Evolutionary conservation across 2,329 filamentous ascomycete species (phyloP).

Genomic region (Fusarium cyanostomum): DNA sequence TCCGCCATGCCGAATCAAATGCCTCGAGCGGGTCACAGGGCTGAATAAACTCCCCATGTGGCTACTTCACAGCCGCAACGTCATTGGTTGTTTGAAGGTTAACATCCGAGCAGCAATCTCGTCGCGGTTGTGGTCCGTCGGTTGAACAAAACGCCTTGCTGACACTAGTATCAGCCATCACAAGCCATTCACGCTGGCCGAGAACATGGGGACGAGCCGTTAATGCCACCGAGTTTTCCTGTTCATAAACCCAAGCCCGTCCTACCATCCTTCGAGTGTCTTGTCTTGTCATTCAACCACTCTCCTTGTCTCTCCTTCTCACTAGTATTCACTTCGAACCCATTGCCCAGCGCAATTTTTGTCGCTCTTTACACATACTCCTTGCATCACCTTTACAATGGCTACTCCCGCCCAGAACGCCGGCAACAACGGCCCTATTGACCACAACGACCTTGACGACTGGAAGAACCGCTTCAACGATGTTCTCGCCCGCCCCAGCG

Average conservation of each 20-base stretch:
- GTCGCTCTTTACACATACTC: slow-evolving; percentile 7
- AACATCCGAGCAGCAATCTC: slow-evolving; percentile 15
- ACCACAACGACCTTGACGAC: slow-evolving; percentile 55
- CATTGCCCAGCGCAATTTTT: slow-evolving; percentile 8
- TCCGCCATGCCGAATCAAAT: slow-evolving; percentile 34
- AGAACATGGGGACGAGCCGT: background rate
- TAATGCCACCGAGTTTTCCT: background rate
- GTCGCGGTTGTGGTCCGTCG: background rate
- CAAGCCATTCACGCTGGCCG: background rate
- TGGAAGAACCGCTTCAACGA: slow-evolving; percentile 57
- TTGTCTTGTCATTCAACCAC: background rate
- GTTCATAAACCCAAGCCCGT: slow-evolving; percentile 2
- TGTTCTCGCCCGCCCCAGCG: slow-evolving; percentile 53
- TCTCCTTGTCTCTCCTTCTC: slow-evolving; percentile 16
- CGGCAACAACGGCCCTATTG: slow-evolving; percentile 48
- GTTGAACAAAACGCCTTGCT: slow-evolving; percentile 11
- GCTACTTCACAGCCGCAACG: background rate
- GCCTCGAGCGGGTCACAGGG: slow-evolving; percentile 29
- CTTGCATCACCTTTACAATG: slow-evolving; percentile 21
- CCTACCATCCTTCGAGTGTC: background rate
- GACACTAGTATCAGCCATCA: slow-evolving; percentile 16
- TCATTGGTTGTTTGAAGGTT: slow-evolving; percentile 8
- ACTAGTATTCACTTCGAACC: background rate
- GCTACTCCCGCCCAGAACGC: slow-evolving; percentile 26
- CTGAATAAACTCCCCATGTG: slow-evolving; percentile 28